Evolutionary conservation across 2,329 filamentous ascomycete species (phyloP), one percentile per base, ranked within the genome.

Genomic region (Hyphodiscus sp.): DNA sequence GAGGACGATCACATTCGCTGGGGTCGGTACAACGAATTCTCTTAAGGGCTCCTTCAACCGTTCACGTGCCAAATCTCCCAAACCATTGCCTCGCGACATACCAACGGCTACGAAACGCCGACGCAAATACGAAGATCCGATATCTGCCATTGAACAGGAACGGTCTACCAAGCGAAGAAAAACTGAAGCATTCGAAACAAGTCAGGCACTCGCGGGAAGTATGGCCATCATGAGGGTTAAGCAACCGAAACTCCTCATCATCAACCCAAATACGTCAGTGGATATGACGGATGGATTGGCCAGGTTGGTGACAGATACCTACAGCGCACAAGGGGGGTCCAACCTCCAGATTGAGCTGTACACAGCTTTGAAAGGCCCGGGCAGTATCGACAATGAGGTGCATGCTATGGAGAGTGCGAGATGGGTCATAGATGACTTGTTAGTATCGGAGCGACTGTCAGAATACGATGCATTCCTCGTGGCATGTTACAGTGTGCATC

Each of bases 401-500:
- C 89, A 91, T 67, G 85, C 91, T 6, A 68, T 72, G 1, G 68
- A 74, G 49, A 91, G 86, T 60, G 79, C 82, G 1, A 66, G 77
- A 1, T 78, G 81, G 53, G 87, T 89, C 49, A 72, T 85, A 16
- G 71, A 75, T 1, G 74, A 82, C 55, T 67, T 88, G 6, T 67
- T 72, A 23, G 67, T 74, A 1, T 52, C 56, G 38, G 30, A 30
- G 8, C 55, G 70, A 0, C 67, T 79, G 0, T 55, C 68, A 2
- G 62, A 71, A 26, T 82, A 89, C 68, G 84, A 94, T 65, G 90
- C 79, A n/a, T 85, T 95, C 57, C 77, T 96, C 0, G 79, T 96
- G 1, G 91, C 91, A 19, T 96, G 92, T 72, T 97, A 89, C 73
- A 94, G 88, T 55, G 82, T 87, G 1, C 91, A 96, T 65, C 83